phyloP scores from a whole-genome alignment of 2,329 filamentous ascomycete genomes.

The Diaporthe citri region DNA sequence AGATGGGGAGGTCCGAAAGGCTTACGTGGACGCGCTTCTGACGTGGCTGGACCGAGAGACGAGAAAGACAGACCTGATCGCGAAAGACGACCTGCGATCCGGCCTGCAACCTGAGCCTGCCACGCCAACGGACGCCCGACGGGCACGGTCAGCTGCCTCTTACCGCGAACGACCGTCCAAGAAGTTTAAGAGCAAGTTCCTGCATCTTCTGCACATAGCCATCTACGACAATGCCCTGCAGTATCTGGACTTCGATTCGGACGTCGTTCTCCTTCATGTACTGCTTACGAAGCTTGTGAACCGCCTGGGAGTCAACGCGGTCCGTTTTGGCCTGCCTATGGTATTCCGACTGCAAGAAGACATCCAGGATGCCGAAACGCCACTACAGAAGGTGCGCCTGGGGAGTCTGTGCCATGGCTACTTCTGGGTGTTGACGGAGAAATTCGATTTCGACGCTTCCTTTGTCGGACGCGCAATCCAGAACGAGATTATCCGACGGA shows the following conservation, averaged over 20 bases:
- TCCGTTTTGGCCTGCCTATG: constrained; percentile 86
- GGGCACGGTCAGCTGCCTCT: constrained; percentile 78
- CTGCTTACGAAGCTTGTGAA: constrained; percentile 81
- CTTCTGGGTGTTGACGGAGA: constrained; percentile 82
- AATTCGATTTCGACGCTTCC: constrained; percentile 81
- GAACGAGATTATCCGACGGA: constrained; percentile 81
- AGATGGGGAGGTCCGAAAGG: constrained; percentile 81
- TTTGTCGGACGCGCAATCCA: constrained; percentile 78
- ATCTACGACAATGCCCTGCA: constrained; percentile 91
- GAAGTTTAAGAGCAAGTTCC: constrained; percentile 75
- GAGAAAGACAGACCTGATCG: constrained; percentile 69
- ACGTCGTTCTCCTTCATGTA: constrained; percentile 82
- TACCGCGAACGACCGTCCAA: constrained; percentile 68
- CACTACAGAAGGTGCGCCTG: constrained; percentile 80
- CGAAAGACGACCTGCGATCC: constrained; percentile 30
- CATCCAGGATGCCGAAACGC: constrained; percentile 74
- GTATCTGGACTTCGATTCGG: constrained; percentile 77
- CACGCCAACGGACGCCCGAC: constrained; percentile 64
- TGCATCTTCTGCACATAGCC: constrained; percentile 85
- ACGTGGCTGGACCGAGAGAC: constrained; percentile 91
- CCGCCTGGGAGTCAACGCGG: constrained; percentile 85
- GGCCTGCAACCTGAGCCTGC: constrained; percentile 59
- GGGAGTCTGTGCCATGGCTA: constrained; percentile 91
- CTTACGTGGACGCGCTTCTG: constrained; percentile 85
- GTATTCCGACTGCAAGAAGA: constrained; percentile 89